Conservation (phyloP, 2,329 filamentous ascomycete genomes). For the Tolypocladium album region DNA sequence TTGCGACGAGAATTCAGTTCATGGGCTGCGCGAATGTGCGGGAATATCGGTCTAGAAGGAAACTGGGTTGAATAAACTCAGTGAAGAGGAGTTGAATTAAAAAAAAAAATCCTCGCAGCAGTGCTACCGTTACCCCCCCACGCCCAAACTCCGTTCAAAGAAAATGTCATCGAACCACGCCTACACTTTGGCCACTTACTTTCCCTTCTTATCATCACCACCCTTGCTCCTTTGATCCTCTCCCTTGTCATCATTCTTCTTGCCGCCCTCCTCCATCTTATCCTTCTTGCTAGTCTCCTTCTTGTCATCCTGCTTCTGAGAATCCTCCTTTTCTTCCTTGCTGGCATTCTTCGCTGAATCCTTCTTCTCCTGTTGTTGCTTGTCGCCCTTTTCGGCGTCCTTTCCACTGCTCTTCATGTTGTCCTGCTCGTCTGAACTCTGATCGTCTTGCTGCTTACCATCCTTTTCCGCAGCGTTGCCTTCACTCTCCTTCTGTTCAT, state of each 20-base stretch:
- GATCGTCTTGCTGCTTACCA: background rate
- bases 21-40: too few relatives aligned
- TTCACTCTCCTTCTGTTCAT: conserved; percentile 5
- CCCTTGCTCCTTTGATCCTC: background rate
- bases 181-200: too few relatives aligned
- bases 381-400: conserved; percentile 2
- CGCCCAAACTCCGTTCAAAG: background rate
- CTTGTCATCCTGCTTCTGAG: conserved; percentile 4
- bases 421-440: conserved; percentile 2
- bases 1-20: too few relatives aligned
- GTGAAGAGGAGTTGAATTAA: background rate
- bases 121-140: background rate
- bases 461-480: conserved; percentile 8
- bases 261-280: background rate
- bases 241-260: background rate
- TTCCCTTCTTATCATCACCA: background rate
- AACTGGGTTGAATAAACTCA: too few relatives aligned
- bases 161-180: background rate
- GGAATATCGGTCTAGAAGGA: too few relatives aligned
- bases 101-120: background rate
- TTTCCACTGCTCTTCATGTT: conserved; percentile 2
- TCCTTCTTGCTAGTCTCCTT: background rate
- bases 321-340: conserved; percentile 1
- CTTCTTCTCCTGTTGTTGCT: background rate
- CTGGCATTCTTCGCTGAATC: background rate